phyloP scores from a whole-genome alignment of 139 green algal genomes.

The Zygnema cylindricum region DNA sequence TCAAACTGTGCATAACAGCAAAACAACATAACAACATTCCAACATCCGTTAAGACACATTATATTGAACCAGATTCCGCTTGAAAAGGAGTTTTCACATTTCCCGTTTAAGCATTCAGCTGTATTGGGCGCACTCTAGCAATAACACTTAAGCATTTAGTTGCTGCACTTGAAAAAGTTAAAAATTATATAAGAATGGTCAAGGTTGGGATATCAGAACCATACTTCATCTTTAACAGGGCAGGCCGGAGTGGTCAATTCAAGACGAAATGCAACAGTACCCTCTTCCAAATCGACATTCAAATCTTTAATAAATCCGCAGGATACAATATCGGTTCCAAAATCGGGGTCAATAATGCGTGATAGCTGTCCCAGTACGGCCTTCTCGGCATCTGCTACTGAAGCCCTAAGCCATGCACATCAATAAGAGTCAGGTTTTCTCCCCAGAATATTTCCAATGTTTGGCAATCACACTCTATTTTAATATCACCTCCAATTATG shows the following conservation, averaged over 20 bases:
- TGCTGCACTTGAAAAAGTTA: too few relatives aligned
- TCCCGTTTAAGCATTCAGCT: too few relatives aligned
- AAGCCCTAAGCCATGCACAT: not conserved
- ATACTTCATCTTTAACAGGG: slow-evolving; percentile 87
- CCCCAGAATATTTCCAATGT: not conserved
- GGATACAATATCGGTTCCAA: slow-evolving; percentile 93
- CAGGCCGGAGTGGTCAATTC: slow-evolving; percentile 98
- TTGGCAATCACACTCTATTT: not conserved
- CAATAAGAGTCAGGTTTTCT: not conserved
- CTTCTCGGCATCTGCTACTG: slow-evolving; percentile 52
- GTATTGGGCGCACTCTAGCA: too few relatives aligned
- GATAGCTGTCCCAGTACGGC: slow-evolving; percentile 83
- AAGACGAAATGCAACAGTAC: slow-evolving; percentile 74
- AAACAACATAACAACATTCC: too few relatives aligned
- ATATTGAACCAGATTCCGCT: too few relatives aligned
- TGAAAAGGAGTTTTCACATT: too few relatives aligned
- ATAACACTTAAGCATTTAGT: too few relatives aligned
- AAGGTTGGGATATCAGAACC: too few relatives aligned
- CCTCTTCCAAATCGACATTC: slow-evolving; percentile 56
- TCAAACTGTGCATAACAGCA: slow-evolving; percentile 60
- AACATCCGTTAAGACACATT: too few relatives aligned
- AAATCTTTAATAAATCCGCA: slow-evolving; percentile 97
- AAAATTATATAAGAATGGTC: too few relatives aligned
- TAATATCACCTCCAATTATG: not conserved
- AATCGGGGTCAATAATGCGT: slow-evolving; percentile 95